Conservation (phyloP, 2,329 filamentous ascomycete genomes). For the Intubia oerlemansii region DNA sequence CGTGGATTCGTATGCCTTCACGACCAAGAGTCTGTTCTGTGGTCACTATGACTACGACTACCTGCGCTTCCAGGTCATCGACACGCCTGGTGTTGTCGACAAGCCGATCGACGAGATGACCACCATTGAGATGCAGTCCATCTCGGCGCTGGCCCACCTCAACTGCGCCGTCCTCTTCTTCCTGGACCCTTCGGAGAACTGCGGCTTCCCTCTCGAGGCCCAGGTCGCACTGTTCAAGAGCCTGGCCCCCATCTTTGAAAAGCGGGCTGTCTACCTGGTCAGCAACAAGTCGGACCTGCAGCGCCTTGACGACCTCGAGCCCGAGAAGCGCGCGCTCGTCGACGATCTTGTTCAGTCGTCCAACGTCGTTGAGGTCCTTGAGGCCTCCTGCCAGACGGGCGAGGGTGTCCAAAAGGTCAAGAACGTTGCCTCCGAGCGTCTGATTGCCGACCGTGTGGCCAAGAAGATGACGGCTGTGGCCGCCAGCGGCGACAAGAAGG, state of each 20-base stretch:
- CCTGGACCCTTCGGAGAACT: constrained; percentile 94
- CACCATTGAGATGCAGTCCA: constrained; percentile 98
- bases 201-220: constrained; percentile 77
- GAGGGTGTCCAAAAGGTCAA: constrained; percentile 90
- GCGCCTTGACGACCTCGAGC: constrained; percentile 67
- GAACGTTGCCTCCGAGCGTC: constrained; percentile 79
- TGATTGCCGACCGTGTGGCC: constrained; percentile 80
- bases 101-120: constrained; percentile 99
- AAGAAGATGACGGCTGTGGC: constrained; percentile 93
- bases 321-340: constrained; percentile 41
- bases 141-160: constrained; percentile 92
- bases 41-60: constrained; percentile 98
- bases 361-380: constrained; percentile 78
- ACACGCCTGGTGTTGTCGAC: constrained; percentile 95
- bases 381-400: constrained; percentile 84
- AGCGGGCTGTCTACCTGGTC: constrained; percentile 92
- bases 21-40: constrained; percentile 90
- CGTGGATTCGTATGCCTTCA: constrained; percentile 88
- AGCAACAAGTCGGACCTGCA: constrained; percentile 97
- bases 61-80: constrained; percentile 62
- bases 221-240: constrained; percentile 92
- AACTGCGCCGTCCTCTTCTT: constrained; percentile 92
- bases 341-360: constrained; percentile 17
- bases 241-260: constrained; percentile 90
- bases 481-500: constrained; percentile 50